Evolutionary conservation across 805 yeast genomes (phyloP), one percentile per base, ranked within the genome.

Genomic region (Scheffersomyces lignosus): DNA sequence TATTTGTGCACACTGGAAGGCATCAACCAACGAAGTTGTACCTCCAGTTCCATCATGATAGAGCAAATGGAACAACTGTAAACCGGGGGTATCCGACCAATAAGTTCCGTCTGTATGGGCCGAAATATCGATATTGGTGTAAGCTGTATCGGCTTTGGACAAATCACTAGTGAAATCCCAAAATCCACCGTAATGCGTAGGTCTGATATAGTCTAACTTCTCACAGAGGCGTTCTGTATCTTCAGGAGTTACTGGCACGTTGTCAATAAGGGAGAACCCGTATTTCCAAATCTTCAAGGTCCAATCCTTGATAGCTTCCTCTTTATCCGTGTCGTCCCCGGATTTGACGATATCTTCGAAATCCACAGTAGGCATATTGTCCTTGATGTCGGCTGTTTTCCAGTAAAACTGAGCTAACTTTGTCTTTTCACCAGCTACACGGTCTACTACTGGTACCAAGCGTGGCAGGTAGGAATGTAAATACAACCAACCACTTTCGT

Each of bases 111-210:
- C 88, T 2, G 87, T 81, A 49, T 82, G 89, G 8, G 76, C 60
- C 5, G 77, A 75, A 34, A 82, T 77, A 43, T 78, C 83, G 37
- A 81, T 66, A 49, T 80, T 79, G 12, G 87, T 81, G 54, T 82
- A 82, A 3, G 89, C 89, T 3, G 86, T 80, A 51, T 82, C 89
- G 40, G 77, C 75, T 61, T 76, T 79, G 31, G 80, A 70, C 49
- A 82, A 62, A 49, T 82, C 85, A 4, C 85, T 71, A 8, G 88
- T 82, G 57, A 83, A 82, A 52, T 81, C 87, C 87, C 88, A 83
- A 60, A 83, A 81, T 1, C 85, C 87, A n/a, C 87, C 88, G 47
- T 83, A 82, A 52, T 82, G 89, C 2, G 89, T 82, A 17, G 80
- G 80, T 28, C 84, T 65, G 33, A 81, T 74, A 52, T 77, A 80